phyloP scores from a whole-genome alignment of 2,329 filamentous ascomycete genomes.

The Beauveria sp. region DNA sequence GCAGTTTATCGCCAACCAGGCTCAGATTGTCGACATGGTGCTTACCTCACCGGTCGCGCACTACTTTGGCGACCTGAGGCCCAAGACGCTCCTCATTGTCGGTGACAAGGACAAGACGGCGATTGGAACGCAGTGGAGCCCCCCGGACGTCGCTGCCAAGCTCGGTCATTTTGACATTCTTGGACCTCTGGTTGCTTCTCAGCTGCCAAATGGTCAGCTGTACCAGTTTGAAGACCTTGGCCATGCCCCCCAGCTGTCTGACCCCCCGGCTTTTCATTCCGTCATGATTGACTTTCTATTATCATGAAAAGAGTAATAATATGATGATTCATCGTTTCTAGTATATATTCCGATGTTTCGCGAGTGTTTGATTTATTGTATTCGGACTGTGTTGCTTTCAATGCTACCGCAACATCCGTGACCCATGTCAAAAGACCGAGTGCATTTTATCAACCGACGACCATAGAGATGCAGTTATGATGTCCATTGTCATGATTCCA shows the following conservation, averaged over 20 bases:
- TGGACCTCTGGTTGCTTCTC: conserved; percentile 34
- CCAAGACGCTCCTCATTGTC: conserved; percentile 40
- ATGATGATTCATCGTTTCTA: neutral
- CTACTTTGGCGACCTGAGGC: conserved; percentile 38
- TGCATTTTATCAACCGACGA: too few species aligned
- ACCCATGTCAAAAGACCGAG: too few species aligned
- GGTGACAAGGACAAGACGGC: conserved; percentile 47
- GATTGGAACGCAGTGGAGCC: conserved; percentile 45
- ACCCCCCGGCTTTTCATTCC: conserved; percentile 38
- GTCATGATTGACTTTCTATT: conserved; percentile 38
- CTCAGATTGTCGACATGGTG: conserved; percentile 47
- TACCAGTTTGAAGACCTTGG: conserved; percentile 41
- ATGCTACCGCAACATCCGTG: neutral
- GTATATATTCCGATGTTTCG: neutral
- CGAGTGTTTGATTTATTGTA: neutral
- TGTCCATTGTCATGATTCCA: too few species aligned
- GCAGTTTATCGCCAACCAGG: conserved; percentile 39
- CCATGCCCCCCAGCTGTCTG: conserved; percentile 47
- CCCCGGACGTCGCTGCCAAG: conserved; percentile 32
- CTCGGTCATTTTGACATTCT: conserved; percentile 43
- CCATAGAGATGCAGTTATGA: too few species aligned
- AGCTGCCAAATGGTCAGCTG: conserved; percentile 37
- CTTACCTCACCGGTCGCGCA: conserved; percentile 44
- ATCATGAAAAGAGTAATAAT: neutral
- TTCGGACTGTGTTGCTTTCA: too few species aligned